A percentile compares a stretch with the other conserved stretches of the same genome.
These are phyloP conservation scores for Solanum appendiculatum DNA, from an alignment of 257 asterid species.

Conservation along the genomic window DNA sequence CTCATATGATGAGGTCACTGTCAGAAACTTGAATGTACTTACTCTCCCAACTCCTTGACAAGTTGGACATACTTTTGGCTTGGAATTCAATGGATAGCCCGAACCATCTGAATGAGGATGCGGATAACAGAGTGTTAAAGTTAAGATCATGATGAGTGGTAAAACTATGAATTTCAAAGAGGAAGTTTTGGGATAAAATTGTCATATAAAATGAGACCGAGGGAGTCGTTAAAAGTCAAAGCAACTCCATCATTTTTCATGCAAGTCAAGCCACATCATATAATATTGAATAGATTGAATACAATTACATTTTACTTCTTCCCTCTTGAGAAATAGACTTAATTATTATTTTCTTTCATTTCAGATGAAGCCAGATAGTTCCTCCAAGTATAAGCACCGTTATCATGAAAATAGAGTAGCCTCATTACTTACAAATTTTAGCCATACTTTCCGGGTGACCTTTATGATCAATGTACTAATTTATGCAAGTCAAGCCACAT, in stretches of 20 bases:
- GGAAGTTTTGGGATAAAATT: neutral
- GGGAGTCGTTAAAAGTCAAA: neutral
- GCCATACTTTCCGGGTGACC: neutral
- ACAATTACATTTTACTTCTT: neutral
- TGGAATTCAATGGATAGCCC: slow-evolving; percentile 68
- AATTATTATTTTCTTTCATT: neutral
- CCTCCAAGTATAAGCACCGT: neutral
- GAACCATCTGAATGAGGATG: slow-evolving; percentile 54
- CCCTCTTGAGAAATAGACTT: neutral
- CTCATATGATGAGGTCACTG: neutral
- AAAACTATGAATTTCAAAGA: slow-evolving; percentile 4
- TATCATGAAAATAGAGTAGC: neutral
- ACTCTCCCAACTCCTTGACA: slow-evolving; percentile 85
- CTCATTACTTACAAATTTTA: neutral
- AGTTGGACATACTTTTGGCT: slow-evolving; percentile 49
- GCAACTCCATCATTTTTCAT: neutral
- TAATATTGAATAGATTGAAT: neutral
- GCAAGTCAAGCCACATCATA: neutral
- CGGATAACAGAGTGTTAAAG: slow-evolving; percentile 4
- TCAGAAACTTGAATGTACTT: slow-evolving; percentile 17
- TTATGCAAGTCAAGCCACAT: neutral
- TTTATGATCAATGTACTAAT: neutral
- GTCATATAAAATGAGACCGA: neutral
- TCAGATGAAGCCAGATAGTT: neutral
- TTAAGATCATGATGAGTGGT: neutral